Percentiles rank a stretch among this genome's conserved stretches.
phyloP scores from a whole-genome alignment of 805 yeast species.

The Nadsonia fulvescens region DNA sequence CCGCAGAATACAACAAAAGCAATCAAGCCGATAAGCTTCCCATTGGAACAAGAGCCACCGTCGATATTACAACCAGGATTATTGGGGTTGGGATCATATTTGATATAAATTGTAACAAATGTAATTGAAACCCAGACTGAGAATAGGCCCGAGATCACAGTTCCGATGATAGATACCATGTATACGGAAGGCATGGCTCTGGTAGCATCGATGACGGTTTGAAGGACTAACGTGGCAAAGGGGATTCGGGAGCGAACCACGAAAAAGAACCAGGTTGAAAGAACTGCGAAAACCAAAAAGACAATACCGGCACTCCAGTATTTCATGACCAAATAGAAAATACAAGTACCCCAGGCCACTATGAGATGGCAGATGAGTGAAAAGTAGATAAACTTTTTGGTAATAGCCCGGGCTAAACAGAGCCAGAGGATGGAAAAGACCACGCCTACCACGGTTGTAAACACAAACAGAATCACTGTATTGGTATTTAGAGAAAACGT shows the following conservation, averaged over 20 bases:
- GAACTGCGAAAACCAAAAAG: conserved; percentile 42
- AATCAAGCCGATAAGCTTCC: conserved; percentile 48
- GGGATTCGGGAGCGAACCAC: conserved; percentile 53
- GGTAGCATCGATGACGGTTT: conserved; percentile 64
- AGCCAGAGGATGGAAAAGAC: conserved; percentile 40
- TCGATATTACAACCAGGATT: conserved; percentile 28
- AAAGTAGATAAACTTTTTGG: conserved; percentile 46
- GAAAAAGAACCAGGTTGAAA: conserved; percentile 60
- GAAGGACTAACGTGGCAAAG: conserved; percentile 49
- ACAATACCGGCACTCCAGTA: conserved; percentile 74
- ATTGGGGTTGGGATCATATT: conserved; percentile 31
- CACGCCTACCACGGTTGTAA: conserved; percentile 42
- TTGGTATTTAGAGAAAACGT: conserved; percentile 58
- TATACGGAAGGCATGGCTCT: conserved; percentile 52
- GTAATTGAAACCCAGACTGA: conserved; percentile 47
- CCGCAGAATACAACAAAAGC: conserved; percentile 71
- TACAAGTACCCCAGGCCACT: conserved; percentile 58
- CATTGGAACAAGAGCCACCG: conserved; percentile 38
- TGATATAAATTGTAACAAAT: conserved; percentile 60
- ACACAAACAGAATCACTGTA: conserved; percentile 51
- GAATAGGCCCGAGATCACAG: conserved; percentile 41
- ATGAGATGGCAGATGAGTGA: conserved; percentile 52
- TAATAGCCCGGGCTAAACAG: conserved; percentile 41
- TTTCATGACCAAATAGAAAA: conserved; percentile 46
- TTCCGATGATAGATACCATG: conserved; percentile 41